Conservation (phyloP, 352 stramenopile genomes). For the Globisporangium abappressorium region DNA sequence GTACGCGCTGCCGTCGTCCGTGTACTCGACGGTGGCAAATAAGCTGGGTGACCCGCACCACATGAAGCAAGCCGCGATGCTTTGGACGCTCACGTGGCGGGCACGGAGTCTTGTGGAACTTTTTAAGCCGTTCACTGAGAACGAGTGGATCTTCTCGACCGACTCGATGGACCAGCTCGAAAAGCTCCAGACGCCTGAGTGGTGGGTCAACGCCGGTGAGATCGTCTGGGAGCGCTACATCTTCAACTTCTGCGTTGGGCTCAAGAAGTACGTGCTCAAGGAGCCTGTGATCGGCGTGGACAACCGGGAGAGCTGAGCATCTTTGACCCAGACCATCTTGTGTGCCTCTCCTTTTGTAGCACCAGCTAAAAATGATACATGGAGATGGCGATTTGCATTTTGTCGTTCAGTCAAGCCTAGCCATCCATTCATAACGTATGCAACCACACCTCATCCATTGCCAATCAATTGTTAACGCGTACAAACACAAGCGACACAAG, state of each 20-base stretch:
- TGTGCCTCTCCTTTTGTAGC: too few species aligned
- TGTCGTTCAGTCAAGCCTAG: neutral
- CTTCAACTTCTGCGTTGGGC: slow-evolving; percentile 78
- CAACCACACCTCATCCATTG: neutral
- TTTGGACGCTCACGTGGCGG: slow-evolving; percentile 77
- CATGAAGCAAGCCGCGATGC: too few species aligned
- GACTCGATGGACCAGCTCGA: slow-evolving; percentile 42
- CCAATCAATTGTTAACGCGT: neutral
- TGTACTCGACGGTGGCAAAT: too few species aligned
- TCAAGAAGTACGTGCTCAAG: slow-evolving; percentile 82
- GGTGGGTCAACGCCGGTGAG: slow-evolving; percentile 58
- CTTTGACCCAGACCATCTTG: too few species aligned
- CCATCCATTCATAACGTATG: neutral
- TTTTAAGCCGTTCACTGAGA: slow-evolving; percentile 87
- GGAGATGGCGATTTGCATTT: too few species aligned
- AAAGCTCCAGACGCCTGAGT: slow-evolving; percentile 30
- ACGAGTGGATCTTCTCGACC: slow-evolving; percentile 77
- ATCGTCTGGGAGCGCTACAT: slow-evolving; percentile 86
- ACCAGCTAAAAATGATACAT: too few species aligned
- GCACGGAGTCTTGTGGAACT: slow-evolving; percentile 72
- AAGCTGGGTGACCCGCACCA: too few species aligned
- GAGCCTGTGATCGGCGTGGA: slow-evolving; percentile 85
- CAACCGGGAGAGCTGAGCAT: slow-evolving; percentile 37
- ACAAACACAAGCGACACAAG: neutral
- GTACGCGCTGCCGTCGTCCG: too few species aligned